Evolutionary conservation across 371 early-diverging fungal species (phyloP).

Genomic region (Racocetra persica): DNA sequence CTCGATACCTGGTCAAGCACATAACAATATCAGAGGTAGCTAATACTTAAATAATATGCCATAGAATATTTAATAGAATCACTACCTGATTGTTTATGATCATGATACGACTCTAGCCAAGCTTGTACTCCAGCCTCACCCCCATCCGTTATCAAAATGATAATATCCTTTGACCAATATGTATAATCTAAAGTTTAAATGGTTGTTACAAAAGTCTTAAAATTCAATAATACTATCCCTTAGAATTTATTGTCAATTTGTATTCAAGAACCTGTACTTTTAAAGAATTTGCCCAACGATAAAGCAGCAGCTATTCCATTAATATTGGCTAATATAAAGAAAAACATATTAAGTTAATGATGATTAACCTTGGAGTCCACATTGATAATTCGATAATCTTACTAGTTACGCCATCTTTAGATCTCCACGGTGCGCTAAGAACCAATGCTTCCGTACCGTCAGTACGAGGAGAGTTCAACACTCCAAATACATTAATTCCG

Average conservation of each 20-base stretch:
- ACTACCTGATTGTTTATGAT: background rate
- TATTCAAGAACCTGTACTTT: constrained; percentile 56
- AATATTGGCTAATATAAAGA: constrained; percentile 61
- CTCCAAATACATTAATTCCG: constrained; percentile 85
- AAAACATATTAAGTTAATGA: background rate
- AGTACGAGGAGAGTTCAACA: constrained; percentile 83
- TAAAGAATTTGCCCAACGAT: constrained; percentile 77
- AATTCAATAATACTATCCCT: background rate
- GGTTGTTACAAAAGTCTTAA: background rate
- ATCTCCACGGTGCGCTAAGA: constrained; percentile 42
- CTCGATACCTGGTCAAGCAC: constrained; percentile 5
- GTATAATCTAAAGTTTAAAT: constrained; percentile 64
- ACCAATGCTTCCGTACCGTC: constrained; percentile 93
- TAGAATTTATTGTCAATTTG: background rate
- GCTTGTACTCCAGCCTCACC: constrained; percentile 78
- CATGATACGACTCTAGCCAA: constrained; percentile 95
- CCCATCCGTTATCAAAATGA: constrained; percentile 84
- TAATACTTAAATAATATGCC: background rate
- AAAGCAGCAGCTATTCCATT: constrained; percentile 80
- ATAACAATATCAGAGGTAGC: too few species aligned
- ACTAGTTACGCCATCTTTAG: constrained; percentile 34
- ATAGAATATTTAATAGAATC: too few species aligned
- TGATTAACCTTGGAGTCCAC: too few species aligned
- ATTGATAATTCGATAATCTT: background rate
- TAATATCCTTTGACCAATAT: constrained; percentile 93